Percentiles rank a stretch among this genome's conserved stretches.
phyloP scores from a whole-genome alignment of 306 rosid species.

The Vigna radiata region DNA sequence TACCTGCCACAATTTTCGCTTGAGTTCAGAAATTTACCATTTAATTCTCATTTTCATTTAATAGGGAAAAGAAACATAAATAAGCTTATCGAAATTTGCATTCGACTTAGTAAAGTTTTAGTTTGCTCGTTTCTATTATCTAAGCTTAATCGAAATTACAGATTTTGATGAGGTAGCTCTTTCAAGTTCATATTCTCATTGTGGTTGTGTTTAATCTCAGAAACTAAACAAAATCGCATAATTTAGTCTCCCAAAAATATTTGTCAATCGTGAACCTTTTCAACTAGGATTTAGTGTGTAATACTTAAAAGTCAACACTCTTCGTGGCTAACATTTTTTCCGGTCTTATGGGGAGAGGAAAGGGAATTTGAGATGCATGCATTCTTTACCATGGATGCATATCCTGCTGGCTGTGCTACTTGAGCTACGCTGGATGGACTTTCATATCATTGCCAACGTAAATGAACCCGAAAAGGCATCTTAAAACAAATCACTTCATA shows the following conservation, averaged over 20 bases:
- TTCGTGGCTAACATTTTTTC: neutral
- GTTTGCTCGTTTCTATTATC: neutral
- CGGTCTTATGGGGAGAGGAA: neutral
- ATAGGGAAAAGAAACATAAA: neutral
- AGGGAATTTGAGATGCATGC: neutral
- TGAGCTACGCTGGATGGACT: neutral
- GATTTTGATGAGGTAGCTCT: neutral
- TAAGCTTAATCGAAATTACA: neutral
- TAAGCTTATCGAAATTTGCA: neutral
- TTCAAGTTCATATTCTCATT: neutral
- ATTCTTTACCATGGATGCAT: neutral
- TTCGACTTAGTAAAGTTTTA: too few relatives aligned
- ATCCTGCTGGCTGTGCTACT: neutral
- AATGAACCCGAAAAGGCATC: neutral
- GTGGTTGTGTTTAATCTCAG: too few relatives aligned
- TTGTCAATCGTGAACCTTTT: neutral
- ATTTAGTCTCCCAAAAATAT: neutral
- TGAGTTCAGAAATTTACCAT: neutral
- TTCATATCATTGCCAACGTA: neutral
- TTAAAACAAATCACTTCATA: neutral
- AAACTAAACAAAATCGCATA: neutral
- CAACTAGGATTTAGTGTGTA: neutral
- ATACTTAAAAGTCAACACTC: neutral
- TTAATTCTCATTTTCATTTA: neutral
- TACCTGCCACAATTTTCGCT: neutral